Evolutionary conservation across 495 filamentous ascomycete species (phyloP).

Genomic region (Astrothelium subdiscretum): DNA sequence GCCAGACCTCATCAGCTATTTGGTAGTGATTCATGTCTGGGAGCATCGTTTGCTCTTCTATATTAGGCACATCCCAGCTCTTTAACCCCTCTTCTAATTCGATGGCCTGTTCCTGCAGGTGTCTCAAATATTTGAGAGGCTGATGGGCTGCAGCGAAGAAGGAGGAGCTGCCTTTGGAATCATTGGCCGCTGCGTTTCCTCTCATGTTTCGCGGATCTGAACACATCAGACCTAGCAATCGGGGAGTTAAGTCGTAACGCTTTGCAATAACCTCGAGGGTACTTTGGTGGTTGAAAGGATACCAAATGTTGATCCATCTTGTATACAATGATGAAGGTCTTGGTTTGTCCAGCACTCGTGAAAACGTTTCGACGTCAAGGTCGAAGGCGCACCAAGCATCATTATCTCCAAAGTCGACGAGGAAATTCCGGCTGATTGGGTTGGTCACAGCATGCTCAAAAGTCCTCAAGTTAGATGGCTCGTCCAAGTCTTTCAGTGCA

Average conservation of each 20-base stretch:
- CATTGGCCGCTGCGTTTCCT: background rate
- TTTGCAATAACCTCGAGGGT: constrained; percentile 41
- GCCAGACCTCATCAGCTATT: constrained; percentile 52
- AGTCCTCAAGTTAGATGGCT: constrained; percentile 32
- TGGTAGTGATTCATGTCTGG: constrained; percentile 35
- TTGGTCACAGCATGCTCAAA: constrained; percentile 29
- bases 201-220: constrained; percentile 36
- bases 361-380: constrained; percentile 36
- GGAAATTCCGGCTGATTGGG: constrained; percentile 47
- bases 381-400: constrained; percentile 52
- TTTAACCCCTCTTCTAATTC: constrained; percentile 13
- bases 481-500: constrained; percentile 45
- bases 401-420: constrained; percentile 58
- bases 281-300: constrained; percentile 47
- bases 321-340: constrained; percentile 21
- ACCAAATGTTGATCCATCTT: constrained; percentile 74
- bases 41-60: constrained; percentile 1
- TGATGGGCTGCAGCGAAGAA: constrained; percentile 1
- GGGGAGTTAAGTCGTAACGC: constrained; percentile 55
- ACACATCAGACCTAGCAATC: constrained; percentile 55
- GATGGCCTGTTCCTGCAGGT: constrained; percentile 14
- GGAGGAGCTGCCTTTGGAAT: constrained; percentile 6
- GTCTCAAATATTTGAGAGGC: background rate
- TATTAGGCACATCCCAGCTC: background rate
- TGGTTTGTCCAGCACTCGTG: constrained; percentile 19